Conservation (phyloP, 2,329 filamentous ascomycete genomes). For the Beauveria brongniartii region DNA sequence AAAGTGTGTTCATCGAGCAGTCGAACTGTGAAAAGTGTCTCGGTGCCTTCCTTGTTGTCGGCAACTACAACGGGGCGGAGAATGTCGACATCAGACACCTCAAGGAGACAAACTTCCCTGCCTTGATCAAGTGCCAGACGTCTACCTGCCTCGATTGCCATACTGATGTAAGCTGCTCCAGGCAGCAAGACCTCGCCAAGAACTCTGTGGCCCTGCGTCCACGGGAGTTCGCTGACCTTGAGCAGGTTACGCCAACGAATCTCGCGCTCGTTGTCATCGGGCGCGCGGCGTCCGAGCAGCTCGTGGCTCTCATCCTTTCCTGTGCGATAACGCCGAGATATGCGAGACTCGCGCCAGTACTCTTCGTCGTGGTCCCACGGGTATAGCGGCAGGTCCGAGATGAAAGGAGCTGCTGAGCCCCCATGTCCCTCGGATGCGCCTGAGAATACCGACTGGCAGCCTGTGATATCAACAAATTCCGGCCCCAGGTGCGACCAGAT, state of each 20-base stretch:
- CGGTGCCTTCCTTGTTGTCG: not conserved
- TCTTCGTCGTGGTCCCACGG: slow-evolving; percentile 22
- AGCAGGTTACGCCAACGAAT: slow-evolving; percentile 39
- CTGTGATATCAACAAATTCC: not conserved
- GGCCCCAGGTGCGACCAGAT: not conserved
- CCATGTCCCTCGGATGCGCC: no score
- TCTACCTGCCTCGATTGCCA: slow-evolving; percentile 33
- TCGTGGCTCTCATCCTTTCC: slow-evolving; percentile 29
- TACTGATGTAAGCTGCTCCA: slow-evolving; percentile 32
- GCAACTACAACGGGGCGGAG: not conserved
- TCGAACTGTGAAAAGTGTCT: not conserved
- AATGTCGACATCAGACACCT: slow-evolving; percentile 3
- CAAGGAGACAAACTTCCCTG: slow-evolving; percentile 4
- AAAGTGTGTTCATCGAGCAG: not conserved
- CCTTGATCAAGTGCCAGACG: slow-evolving; percentile 6
- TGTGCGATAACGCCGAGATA: slow-evolving; percentile 27
- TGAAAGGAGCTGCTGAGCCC: slow-evolving; percentile 23
- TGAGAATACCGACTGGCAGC: not conserved
- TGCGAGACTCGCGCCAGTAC: slow-evolving; percentile 20
- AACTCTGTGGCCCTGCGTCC: slow-evolving; percentile 47
- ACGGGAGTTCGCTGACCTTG: slow-evolving; percentile 39
- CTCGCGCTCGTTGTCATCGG: slow-evolving; percentile 18
- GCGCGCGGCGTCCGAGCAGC: slow-evolving; percentile 29
- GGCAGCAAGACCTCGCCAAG: slow-evolving; percentile 41
- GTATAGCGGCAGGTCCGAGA: slow-evolving; percentile 21